Base-by-base conservation (phyloP, 345 rosid species). In the Linum trigynum region DNA sequence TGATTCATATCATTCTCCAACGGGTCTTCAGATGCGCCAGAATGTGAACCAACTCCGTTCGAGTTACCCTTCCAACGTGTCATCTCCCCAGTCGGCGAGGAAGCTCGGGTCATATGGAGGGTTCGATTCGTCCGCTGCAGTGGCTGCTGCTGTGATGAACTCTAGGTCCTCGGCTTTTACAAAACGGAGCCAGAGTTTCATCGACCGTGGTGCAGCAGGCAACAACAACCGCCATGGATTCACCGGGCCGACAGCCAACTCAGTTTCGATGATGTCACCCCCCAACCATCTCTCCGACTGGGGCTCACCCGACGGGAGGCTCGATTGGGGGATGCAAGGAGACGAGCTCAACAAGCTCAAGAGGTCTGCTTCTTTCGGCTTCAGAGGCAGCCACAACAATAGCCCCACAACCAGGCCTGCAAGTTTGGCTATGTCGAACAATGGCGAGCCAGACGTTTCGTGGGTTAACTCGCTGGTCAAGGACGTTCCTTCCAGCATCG, bases 321-420 rank as follows among this genome's bases (percentile, higher is more conserved):
- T 94, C 35, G 92, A 94, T 67, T 90, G 99, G 99, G 95, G 92
- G 5, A 73, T 87, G 71, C 92, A 85, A 65, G 87, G 95, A 66
- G 92, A 90, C 5, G 92, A 94, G 80, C 76, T 94, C 66, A 86
- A 77, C 78, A 94, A 83, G 84, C 76, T 94, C 37, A 90, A 83
- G 81, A 86, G 80, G 75, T 85, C 92, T 2, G 92, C 85, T 16
- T 90, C 99, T 5, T 90, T 94, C 0, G 91, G 95, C 23, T 75
- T 86, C 59, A 77, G 87, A 1, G 79, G 84, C 72, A 85, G 72
- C 78, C 58, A 55, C 75, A 86, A 74, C 78, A 63, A 55, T 73
- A 78, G 57, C 36, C 64, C 69, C 12, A 39, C 81, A 3, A 62
- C 74, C 57, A 59, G 79, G 60, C 62, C 68, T 2, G 67, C 74